Evolutionary conservation across 179 eudicot species (phyloP), one percentile per base, ranked within the genome.

Genomic region (Camellia oleifera): DNA sequence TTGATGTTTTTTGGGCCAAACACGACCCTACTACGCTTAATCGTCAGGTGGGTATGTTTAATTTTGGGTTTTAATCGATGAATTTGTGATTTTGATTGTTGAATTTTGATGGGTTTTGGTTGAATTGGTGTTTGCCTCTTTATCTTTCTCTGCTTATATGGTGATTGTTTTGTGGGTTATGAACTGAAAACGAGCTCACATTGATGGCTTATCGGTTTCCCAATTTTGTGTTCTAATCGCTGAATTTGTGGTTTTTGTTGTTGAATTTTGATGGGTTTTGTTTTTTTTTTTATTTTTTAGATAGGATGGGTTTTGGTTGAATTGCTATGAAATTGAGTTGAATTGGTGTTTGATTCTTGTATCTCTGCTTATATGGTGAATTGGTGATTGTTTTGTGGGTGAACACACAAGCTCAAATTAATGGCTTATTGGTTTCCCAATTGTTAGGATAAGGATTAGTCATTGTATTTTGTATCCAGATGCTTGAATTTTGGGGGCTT

Each of bases 1-100:
- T 91, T 52, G 93, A 84, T 82, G 81, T 77, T 1, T 91, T 90
- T 75, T 91, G 95, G 95, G 84, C 83, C 17, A 83, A 88, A 58
- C 93, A 90, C 79, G 95, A 91, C 69, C 95, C 95, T 46, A 91
- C 95, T 18, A 88, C 86, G 44, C 93, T 82, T 67, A 90, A 91
- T 86, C 93, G 93, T 10, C 92, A 89, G 85, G 94, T 91, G 12
- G 32, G 82, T 63, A 0, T 67, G 17, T 68, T 18, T 10, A 14
- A 57, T 32, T 70, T 71, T 26, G n/a, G 60, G 32, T 23, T 65
- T n/a, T 5, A 2, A 9, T 72, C 0, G 76, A 7, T 56, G 74
- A n/a, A 74, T 15, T 74, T 17, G 26, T 48, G 40, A 50, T 13
- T 17, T 68, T 69, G 11, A 17, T 56, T 14, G 53, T 5, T 74